Evolutionary conservation across 805 yeast genomes (phyloP).

Genomic region (Starmerella cellae): DNA sequence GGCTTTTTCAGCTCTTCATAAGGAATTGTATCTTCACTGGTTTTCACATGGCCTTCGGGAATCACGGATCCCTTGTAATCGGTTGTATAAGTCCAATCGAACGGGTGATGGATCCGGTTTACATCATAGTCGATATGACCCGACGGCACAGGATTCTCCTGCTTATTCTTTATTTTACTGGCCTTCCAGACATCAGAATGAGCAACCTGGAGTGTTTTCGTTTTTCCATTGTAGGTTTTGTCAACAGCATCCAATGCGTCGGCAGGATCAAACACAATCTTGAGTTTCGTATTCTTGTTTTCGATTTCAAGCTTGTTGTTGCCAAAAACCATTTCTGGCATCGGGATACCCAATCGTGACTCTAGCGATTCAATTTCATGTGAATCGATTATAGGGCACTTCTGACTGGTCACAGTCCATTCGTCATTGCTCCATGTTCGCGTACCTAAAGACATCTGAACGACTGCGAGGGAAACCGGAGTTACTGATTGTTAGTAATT

Average conservation of each 20-base stretch:
- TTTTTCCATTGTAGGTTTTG: slow-evolving; percentile 33
- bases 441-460: too few relatives aligned
- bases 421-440: slow-evolving; percentile 15
- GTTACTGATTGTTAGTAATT: too few relatives aligned
- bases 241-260: slow-evolving; percentile 57
- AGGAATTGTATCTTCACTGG: slow-evolving; percentile 39
- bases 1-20: slow-evolving; percentile 51
- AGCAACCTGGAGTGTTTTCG: slow-evolving; percentile 53
- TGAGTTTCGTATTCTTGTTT: slow-evolving; percentile 32
- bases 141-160: slow-evolving; percentile 8
- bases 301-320: slow-evolving; percentile 50
- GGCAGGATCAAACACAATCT: slow-evolving; percentile 55
- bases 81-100: slow-evolving; percentile 93
- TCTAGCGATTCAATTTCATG: slow-evolving; percentile 60
- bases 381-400: slow-evolving; percentile 65
- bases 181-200: slow-evolving; percentile 72
- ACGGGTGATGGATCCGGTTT: slow-evolving; percentile 59
- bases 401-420: slow-evolving; percentile 64
- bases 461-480: too few relatives aligned
- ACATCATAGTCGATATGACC: slow-evolving; percentile 32
- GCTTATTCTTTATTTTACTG: slow-evolving; percentile 20
- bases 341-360: slow-evolving; percentile 51
- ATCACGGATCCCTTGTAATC: slow-evolving; percentile 45
- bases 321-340: slow-evolving; percentile 98
- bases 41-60: neutral